Evolutionary conservation across 106 monocot genomes (phyloP).

Genomic region (Narthecium ossifragum): DNA sequence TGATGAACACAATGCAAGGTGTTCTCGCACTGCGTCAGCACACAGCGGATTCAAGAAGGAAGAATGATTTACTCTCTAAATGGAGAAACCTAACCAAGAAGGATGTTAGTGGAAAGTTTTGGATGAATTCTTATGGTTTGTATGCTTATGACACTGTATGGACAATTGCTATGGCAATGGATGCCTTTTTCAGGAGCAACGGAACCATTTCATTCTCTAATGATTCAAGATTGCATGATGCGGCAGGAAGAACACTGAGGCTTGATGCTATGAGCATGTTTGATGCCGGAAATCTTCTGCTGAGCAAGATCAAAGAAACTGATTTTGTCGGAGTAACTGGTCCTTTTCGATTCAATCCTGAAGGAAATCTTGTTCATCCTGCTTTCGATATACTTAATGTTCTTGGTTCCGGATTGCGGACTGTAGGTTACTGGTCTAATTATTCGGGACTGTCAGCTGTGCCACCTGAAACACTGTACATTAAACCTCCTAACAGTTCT

Average conservation of each 20-base stretch:
- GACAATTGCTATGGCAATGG: conserved; percentile 54
- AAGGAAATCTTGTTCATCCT: conserved; percentile 42
- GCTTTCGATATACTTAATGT: conserved; percentile 78
- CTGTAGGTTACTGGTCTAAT: conserved; percentile 72
- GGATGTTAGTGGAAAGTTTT: conserved; percentile 10
- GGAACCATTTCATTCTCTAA: conserved; percentile 59
- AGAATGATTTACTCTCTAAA: conserved; percentile 29
- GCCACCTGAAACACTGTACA: conserved; percentile 43
- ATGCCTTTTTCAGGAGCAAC: conserved; percentile 44
- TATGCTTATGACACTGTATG: conserved; percentile 83
- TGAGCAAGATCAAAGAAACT: conserved; percentile 37
- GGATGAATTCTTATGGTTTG: conserved; percentile 55
- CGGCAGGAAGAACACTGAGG: conserved; percentile 20
- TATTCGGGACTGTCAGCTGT: conserved; percentile 51
- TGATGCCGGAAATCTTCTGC: conserved; percentile 43
- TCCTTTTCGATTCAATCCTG: conserved; percentile 35
- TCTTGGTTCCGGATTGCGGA: conserved; percentile 49
- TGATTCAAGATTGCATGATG: conserved; percentile 29
- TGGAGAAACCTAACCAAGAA: conserved; percentile 29
- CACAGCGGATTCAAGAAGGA: conserved; percentile 34
- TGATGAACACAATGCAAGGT: conserved; percentile 47
- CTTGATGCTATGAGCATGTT: conserved; percentile 59
- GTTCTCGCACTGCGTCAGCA: conserved; percentile 58
- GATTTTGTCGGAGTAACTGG: conserved; percentile 53
- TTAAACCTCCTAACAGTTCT: conserved; percentile 30